phyloP scores from a whole-genome alignment of 2,329 filamentous ascomycete genomes.

The Amauroascus verrucosus region DNA sequence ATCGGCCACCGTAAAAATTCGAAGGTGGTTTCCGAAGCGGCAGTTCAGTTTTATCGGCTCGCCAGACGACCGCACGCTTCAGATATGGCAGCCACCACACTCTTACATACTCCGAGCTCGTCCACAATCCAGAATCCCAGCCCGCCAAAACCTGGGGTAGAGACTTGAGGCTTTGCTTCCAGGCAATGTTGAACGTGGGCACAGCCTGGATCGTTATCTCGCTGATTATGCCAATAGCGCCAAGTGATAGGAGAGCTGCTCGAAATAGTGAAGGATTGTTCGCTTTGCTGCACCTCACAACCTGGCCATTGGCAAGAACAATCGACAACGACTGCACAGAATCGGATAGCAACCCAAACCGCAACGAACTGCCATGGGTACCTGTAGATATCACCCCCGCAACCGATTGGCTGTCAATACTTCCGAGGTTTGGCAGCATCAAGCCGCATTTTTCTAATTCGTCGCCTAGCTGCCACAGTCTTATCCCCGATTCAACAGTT shows the following conservation, averaged over 20 bases:
- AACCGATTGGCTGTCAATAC: conserved; percentile 89
- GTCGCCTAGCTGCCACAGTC: conserved; percentile 62
- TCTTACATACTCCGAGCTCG: conserved; percentile 72
- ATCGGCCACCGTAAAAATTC: conserved; percentile 68
- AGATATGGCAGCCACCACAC: conserved; percentile 98
- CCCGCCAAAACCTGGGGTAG: conserved; percentile 57
- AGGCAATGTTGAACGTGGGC: conserved; percentile 71
- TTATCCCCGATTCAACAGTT: conserved; percentile 78
- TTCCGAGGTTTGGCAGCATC: conserved; percentile 84
- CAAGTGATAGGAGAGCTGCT: conserved; percentile 75
- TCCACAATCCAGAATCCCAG: conserved; percentile 73
- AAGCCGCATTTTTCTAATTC: conserved; percentile 65
- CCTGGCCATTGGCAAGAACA: conserved; percentile 69
- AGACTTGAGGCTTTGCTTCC: conserved; percentile 68
- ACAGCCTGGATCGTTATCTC: conserved; percentile 78
- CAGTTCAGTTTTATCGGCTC: conserved; percentile 65
- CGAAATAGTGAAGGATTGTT: conserved; percentile 72
- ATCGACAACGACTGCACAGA: conserved; percentile 64
- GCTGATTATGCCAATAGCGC: conserved; percentile 80
- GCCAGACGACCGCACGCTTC: conserved; percentile 78
- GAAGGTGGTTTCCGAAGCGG: conserved; percentile 48
- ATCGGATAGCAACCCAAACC: conserved; percentile 75
- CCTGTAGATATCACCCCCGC: conserved; percentile 86
- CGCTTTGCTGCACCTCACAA: conserved; percentile 56
- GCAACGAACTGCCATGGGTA: conserved; percentile 80